Evolutionary conservation across 2,329 filamentous ascomycete species (phyloP).

Genomic region (Calonectria hongkongensis): DNA sequence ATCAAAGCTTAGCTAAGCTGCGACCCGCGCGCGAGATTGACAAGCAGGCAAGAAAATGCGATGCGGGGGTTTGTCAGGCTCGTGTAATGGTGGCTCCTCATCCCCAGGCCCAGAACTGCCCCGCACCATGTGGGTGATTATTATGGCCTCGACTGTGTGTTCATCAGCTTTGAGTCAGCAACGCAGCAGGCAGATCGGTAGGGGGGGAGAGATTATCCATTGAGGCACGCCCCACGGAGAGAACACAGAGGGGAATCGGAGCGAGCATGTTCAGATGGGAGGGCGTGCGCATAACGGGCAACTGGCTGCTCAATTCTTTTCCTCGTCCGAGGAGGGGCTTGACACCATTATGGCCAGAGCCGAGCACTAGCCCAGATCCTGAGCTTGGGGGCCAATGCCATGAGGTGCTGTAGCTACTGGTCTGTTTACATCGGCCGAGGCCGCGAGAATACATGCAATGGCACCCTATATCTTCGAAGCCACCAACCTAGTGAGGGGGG

Average conservation of each 20-base stretch:
- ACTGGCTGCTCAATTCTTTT: not conserved
- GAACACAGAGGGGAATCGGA: not conserved
- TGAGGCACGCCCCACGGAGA: conserved; percentile 12
- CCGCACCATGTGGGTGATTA: conserved; percentile 25
- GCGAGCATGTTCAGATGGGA: conserved; percentile 4
- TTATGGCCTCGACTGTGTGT: conserved; percentile 39
- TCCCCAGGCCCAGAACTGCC: conserved; percentile 13
- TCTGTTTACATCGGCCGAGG: not conserved
- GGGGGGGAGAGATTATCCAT: not conserved
- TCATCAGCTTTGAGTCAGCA: conserved; percentile 43
- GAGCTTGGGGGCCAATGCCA: conserved; percentile 10
- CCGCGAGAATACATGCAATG: conserved; percentile 16
- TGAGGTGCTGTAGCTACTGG: not conserved
- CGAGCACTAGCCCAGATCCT: conserved; percentile 9
- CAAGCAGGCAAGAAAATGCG: conserved; percentile 25
- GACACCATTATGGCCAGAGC: conserved; percentile 3
- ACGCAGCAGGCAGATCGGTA: conserved; percentile 18
- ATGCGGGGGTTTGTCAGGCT: conserved; percentile 56
- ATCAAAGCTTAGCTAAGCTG: conserved; percentile 57
- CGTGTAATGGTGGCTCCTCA: conserved; percentile 51
- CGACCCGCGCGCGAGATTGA: conserved; percentile 48
- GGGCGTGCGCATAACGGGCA: conserved; percentile 1
- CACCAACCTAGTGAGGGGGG: not conserved
- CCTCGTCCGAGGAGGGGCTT: not conserved
- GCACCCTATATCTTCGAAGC: not conserved